These are phyloP conservation scores for Stellera chamaejasme DNA, from an alignment of 345 rosid species.

Conservation along the genomic window DNA sequence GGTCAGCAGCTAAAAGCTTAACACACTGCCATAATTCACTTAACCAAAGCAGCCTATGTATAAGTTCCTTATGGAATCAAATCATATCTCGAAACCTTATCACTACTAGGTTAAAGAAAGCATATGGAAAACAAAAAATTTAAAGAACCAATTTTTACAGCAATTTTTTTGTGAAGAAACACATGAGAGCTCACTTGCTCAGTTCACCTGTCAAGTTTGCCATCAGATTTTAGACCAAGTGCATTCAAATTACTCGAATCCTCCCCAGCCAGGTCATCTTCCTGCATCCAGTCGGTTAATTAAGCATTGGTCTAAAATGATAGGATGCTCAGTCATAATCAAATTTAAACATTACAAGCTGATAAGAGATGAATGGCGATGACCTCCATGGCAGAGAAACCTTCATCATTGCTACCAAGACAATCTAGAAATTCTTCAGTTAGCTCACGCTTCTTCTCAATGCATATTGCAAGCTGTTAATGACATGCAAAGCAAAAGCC, in stretches of 20 bases:
- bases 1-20: no score
- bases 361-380: constrained; percentile 12
- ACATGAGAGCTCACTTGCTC: constrained; percentile 83
- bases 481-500: constrained; percentile 16
- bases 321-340: constrained; percentile 1
- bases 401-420: constrained; percentile 53
- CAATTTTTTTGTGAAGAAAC: constrained; percentile 30
- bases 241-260: constrained; percentile 20
- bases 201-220: constrained; percentile 83
- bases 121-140: constrained; percentile 2
- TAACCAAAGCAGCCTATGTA: no score
- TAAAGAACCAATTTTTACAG: constrained; percentile 10
- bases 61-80: no score
- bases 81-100: no score
- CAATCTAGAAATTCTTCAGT: constrained; percentile 85
- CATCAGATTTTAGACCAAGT: constrained; percentile 27
- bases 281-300: constrained; percentile 46
- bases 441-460: constrained; percentile 72
- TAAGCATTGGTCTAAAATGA: constrained; percentile 13
- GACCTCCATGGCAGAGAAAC: constrained; percentile 32
- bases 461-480: constrained; percentile 85
- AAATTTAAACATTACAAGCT: constrained; percentile 13
- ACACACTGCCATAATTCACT: no score
- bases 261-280: constrained; percentile 29
- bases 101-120: neutral